A percentile compares a stretch with the other conserved stretches of the same genome.
Evolutionary conservation across 2,329 filamentous ascomycete species (phyloP).

Genomic region (Beauveria asiatica): DNA sequence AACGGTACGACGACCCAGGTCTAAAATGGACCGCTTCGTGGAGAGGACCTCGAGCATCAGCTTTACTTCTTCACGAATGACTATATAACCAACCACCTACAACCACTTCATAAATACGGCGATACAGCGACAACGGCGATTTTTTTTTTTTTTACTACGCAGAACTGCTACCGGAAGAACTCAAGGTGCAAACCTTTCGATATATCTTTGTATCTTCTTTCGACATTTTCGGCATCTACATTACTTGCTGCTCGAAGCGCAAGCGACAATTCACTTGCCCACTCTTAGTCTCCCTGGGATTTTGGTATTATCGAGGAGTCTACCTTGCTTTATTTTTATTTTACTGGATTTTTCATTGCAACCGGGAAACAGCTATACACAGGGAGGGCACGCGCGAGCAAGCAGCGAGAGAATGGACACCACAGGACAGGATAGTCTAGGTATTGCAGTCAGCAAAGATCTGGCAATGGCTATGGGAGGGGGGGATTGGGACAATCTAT

Average conservation of each 20-base stretch:
- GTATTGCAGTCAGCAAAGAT: background rate
- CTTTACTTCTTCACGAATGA: constrained; percentile 8
- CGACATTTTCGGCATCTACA: background rate
- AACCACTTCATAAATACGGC: background rate
- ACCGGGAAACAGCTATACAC: background rate
- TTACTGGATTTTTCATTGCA: background rate
- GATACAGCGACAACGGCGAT: background rate
- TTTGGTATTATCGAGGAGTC: background rate
- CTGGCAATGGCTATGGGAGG: background rate
- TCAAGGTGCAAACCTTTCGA: constrained; percentile 3
- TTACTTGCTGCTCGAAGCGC: background rate
- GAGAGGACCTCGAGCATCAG: background rate
- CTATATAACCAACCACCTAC: background rate
- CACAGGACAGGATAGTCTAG: constrained; percentile 4
- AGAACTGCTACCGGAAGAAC: background rate
- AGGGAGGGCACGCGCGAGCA: background rate
- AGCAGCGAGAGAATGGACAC: constrained; percentile 6
- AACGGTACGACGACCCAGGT: background rate
- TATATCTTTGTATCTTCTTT: background rate
- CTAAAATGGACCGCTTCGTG: background rate
- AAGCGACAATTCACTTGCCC: background rate
- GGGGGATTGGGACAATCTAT: background rate
- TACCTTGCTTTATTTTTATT: background rate
- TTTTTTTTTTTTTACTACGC: background rate
- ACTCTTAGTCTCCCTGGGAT: background rate